These are phyloP conservation scores for Alternaria arborescens DNA, from an alignment of 2,329 filamentous ascomycete genomes.

Conservation along the genomic window DNA sequence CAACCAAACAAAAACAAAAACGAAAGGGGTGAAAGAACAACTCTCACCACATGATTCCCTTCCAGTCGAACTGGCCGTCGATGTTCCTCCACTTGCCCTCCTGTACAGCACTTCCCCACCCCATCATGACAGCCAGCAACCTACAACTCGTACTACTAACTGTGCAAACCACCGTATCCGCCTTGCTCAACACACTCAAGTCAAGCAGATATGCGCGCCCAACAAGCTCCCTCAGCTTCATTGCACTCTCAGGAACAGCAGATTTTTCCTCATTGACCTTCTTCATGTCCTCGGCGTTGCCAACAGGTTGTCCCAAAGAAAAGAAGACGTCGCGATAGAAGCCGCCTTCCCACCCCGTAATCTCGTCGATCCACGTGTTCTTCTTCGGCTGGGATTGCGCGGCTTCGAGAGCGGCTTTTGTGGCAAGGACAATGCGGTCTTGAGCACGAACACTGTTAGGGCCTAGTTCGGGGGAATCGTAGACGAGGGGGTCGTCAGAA, in stretches of 20 bases:
- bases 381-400: slow-evolving; percentile 42
- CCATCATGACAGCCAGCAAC: slow-evolving; percentile 84
- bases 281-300: slow-evolving; percentile 39
- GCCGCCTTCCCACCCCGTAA: slow-evolving; percentile 86
- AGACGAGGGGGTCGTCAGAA: slow-evolving; percentile 82
- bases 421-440: slow-evolving; percentile 77
- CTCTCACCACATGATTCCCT: slow-evolving; percentile 47
- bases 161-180: slow-evolving; percentile 78
- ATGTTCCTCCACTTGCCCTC: slow-evolving; percentile 77
- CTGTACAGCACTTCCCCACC: slow-evolving; percentile 69
- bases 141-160: slow-evolving; percentile 74
- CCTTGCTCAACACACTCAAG: slow-evolving; percentile 73
- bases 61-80: slow-evolving; percentile 52
- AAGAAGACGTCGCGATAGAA: slow-evolving; percentile 86
- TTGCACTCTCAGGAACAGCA: slow-evolving; percentile 57
- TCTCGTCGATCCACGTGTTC: slow-evolving; percentile 72
- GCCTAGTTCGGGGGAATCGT: slow-evolving; percentile 71
- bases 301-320: slow-evolving; percentile 67
- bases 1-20: neutral
- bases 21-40: neutral
- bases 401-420: slow-evolving; percentile 62
- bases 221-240: slow-evolving; percentile 75
- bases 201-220: slow-evolving; percentile 85
- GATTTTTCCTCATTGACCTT: slow-evolving; percentile 28
- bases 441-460: slow-evolving; percentile 67